Base-by-base conservation (phyloP, 495 filamentous ascomycete genomes). In the Hyaloscypha bicolor region DNA sequence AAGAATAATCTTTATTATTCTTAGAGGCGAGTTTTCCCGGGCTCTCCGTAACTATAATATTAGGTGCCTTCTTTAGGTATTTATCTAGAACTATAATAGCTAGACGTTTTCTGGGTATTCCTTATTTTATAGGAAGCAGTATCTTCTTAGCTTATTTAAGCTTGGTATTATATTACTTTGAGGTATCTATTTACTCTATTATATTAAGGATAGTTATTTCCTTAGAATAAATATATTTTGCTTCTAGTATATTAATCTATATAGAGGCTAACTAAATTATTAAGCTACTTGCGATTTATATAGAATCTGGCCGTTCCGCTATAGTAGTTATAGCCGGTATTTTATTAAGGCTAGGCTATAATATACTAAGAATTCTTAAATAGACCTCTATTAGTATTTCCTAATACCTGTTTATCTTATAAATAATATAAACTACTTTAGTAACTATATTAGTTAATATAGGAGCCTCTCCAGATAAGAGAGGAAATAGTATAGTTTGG, bases 191-290 rank as follows among this genome's bases (percentile, higher is more conserved):
- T 2, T 25, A 25, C 25, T 25, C 25, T 25, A 25, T 25, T 25
- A 25, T 25, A 32, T 57, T 63, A 31, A 57, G 61, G 61, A 63
- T 63, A 30, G 48, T 63, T 55, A 33, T 21, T 37, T 63, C 61
- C 30, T 63, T 63, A n/a, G 55, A 29, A 32, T 30, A 29, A 57
- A 51, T 30, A 51, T 65, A 51, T 8, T 51, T 30, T 65, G 62
- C 62, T 65, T 65, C 52, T 58, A 65, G 62, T 32, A 65, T 58
- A 31, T 57, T 65, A 29, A 65, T 65, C 51, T 51, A 65, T 51
- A 65, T 65, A 25, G 51, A 65, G 62, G 55, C 51, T 29, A 16
- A 57, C 39, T 14, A 63, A 63, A 39, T 55, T 63, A 30, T 63
- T 29, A 22, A 12, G 39, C 39, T 63, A 39, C 61, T 63, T 63